Percentiles rank a stretch among this genome's conserved stretches.
Evolutionary conservation across 768 basidiomycete species (phyloP).

Genomic region (Mycena galericulata): DNA sequence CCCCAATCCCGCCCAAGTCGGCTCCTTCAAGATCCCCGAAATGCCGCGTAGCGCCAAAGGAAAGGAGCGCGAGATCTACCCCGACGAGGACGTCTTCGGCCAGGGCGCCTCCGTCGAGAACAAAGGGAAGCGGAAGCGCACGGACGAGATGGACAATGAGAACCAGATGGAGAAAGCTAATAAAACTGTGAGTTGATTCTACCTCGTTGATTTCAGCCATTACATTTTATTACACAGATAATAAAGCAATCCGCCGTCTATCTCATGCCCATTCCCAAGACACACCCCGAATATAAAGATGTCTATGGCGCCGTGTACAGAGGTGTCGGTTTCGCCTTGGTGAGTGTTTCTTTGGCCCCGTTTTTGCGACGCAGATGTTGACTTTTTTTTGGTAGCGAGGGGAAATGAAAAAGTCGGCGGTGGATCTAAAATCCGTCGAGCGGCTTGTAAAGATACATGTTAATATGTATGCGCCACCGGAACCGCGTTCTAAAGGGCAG

Average conservation of each 20-base stretch:
- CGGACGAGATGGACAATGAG: conserved; percentile 22
- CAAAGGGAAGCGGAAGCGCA: conserved; percentile 45
- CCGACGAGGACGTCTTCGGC: conserved; percentile 48
- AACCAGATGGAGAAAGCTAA: conserved; percentile 38
- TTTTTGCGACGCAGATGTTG: background rate
- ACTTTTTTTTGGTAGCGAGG: conserved; percentile 51
- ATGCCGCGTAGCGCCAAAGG: conserved; percentile 18
- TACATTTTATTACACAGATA: too few species aligned
- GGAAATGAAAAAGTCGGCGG: conserved; percentile 51
- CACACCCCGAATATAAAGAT: conserved; percentile 66
- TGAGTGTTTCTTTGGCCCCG: conserved; percentile 43
- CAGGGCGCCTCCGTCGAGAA: conserved; percentile 36
- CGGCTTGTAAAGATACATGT: conserved; percentile 57
- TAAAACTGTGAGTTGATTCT: conserved; percentile 59
- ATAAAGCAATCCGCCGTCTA: conserved; percentile 59
- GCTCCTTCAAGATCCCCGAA: conserved; percentile 22
- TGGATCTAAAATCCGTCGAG: conserved; percentile 52
- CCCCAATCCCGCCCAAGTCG: background rate
- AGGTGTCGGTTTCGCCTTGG: conserved; percentile 65
- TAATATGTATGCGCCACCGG: conserved; percentile 56
- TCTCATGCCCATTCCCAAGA: conserved; percentile 54
- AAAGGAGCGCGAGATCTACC: conserved; percentile 24
- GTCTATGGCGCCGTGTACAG: conserved; percentile 58
- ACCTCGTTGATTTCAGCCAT: too few species aligned
- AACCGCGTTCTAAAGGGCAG: conserved; percentile 17